Evolutionary conservation across 2,329 filamentous ascomycete species (phyloP), one percentile per base, ranked within the genome.

Genomic region (Grosmannia serpens): DNA sequence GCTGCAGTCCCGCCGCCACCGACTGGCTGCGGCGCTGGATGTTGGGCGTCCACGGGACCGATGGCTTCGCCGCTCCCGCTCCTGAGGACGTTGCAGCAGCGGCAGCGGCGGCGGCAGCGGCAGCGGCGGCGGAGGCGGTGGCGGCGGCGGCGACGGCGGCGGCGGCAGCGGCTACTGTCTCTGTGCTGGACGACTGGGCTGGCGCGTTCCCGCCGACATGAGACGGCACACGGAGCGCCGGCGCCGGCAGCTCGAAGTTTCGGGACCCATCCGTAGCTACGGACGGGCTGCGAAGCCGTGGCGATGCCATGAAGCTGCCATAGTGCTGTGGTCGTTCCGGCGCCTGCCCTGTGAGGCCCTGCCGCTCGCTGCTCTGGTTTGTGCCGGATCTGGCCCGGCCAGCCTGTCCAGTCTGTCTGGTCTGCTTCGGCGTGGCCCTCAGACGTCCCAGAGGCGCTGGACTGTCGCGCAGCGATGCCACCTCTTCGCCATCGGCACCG

Each of bases 191-290:
- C 26, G 17, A 15, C 47, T 15, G 17, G 26, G 5, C 46, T 11
- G 47, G 24, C 41, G 59, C 56, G 57, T 54, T 13, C 10, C 22
- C n/a, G 51, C 17, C 15, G 24, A 6, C 20, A 7, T 17, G 24
- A 26, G 46, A 24, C 4, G 20, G 70, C 17, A 75, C 69, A 33
- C 69, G 69, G 44, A 84, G 72, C 0, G 81, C 81, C 2, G 81
- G 81, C 7, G 67, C 78, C 0, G 81, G 81, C 15, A 84, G 70
- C 64, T 77, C 77, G 59, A 83, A 82, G 1, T 71, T 69, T 38
- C 70, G 60, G 0, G 57, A 55, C 51, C 56, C 53, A n/a, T 59
- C 52, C 8, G 62, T 63, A 35, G 60, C 57, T 4, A 59, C 55
- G 2, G 61, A 63, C n/a, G 58, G 41, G 55, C 56, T 63, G 62